Base-by-base conservation (phyloP, 768 basidiomycete species). In the Boletus eberwhitei region DNA sequence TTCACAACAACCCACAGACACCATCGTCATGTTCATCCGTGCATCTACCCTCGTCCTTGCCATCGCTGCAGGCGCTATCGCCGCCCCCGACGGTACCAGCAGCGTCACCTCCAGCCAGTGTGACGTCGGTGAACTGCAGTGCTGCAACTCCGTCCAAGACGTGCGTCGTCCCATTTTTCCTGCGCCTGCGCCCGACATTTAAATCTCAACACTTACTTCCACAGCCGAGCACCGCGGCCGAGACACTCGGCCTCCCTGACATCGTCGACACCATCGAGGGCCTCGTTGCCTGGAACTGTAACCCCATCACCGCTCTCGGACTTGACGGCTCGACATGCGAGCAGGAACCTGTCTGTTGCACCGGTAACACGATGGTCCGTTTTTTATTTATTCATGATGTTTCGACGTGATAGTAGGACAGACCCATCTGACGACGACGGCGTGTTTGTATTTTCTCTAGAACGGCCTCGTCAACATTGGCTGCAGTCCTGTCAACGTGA, bases 21-120 rank as follows among this genome's bases (percentile, higher is more conserved):
- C 4, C 11, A 9, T 17, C 52, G 2, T 11, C 45, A 67, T 67
- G 65, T 54, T 65, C 36, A 2, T 57, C 24, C 51, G 53, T 31
- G 35, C 21, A 8, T 59, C 45, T 5, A 40, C 45, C 44, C 7
- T 65, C 44, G 35, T 61, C 41, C 47, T 67, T 5, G 55, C 57
- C 19, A 26, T 57, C 36, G 53, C 36, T 40, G 57, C 65, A 5
- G 16, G 42, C 39, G 49, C 5, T 48, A 34, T 61, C 12, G 56
- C 61, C 26, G 43, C 13, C 17, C 50, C 48, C 29, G 5, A 29
- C 19, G 8, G 1, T 9, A 2, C 37, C 24, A 9, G 4, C 13
- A 13, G 24, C 19, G 8, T 12, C 22, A 8, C n/a, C 14, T 8
- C 38, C 6, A 61, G 49, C 38, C 39, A 64, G 29, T 65, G 64